Percentiles rank a stretch among this genome's conserved stretches.
Conservation (phyloP, 2,329 filamentous ascomycete genomes). For the Calonectria henricotiae region DNA sequence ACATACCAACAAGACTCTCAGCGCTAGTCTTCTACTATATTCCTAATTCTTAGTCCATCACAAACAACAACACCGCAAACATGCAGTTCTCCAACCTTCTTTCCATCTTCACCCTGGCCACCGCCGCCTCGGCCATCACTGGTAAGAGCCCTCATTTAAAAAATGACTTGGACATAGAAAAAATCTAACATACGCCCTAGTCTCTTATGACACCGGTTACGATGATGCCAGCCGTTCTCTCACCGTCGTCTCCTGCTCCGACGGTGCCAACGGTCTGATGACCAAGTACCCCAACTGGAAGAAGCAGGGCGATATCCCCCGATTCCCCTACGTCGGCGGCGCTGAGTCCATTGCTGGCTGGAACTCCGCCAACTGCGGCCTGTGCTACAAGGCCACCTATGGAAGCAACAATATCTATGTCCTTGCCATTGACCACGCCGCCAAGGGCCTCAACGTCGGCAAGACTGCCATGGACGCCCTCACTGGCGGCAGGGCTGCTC, state of each 20-base stretch:
- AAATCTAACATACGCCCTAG: constrained; percentile 55
- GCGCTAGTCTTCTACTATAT: constrained; percentile 25
- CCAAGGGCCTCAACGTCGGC: constrained; percentile 70
- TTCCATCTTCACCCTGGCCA: constrained; percentile 59
- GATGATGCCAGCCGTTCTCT: constrained; percentile 74
- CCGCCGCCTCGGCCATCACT: constrained; percentile 58
- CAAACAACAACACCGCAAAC: constrained; percentile 51
- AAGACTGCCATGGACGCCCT: constrained; percentile 71
- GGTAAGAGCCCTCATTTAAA: constrained; percentile 47
- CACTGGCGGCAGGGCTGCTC: constrained; percentile 67
- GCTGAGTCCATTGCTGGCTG: constrained; percentile 68
- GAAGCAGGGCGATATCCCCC: constrained; percentile 67
- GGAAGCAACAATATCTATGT: constrained; percentile 68
- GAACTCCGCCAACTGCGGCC: constrained; percentile 73
- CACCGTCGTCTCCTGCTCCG: constrained; percentile 75
- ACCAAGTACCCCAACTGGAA: constrained; percentile 72
- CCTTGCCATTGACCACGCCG: constrained; percentile 70
- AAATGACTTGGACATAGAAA: not conserved
- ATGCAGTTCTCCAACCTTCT: constrained; percentile 65
- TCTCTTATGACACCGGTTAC: constrained; percentile 83
- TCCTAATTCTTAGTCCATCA: constrained; percentile 27
- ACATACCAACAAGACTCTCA: constrained; percentile 30
- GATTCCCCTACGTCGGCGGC: constrained; percentile 72
- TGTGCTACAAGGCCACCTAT: constrained; percentile 72
- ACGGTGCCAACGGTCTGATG: constrained; percentile 78